These are phyloP conservation scores for Mycena belliarum DNA, from an alignment of 768 basidiomycete species.

Conservation along the genomic window DNA sequence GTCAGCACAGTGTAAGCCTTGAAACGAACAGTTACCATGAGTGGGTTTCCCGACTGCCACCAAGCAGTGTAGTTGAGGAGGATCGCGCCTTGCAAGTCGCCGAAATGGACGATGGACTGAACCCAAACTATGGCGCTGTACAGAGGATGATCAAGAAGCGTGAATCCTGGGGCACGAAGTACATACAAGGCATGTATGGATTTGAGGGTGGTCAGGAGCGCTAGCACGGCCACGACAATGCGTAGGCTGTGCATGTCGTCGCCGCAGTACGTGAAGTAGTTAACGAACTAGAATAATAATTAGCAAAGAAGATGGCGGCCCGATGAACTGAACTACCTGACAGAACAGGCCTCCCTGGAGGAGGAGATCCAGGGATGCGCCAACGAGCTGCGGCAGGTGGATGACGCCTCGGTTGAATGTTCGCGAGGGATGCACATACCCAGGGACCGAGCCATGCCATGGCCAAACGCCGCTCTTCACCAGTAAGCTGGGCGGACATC, in stretches of 20 bases:
- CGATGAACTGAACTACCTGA: background rate
- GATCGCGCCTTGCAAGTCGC: background rate
- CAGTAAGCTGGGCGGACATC: background rate
- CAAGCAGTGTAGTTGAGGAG: background rate
- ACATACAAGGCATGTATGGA: background rate
- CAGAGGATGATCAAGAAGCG: background rate
- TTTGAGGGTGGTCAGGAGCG: background rate
- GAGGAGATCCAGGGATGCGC: background rate
- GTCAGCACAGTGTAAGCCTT: background rate
- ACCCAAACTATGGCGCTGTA: background rate
- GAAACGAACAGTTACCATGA: conserved; percentile 31
- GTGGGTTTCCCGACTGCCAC: conserved; percentile 4
- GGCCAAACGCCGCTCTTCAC: background rate
- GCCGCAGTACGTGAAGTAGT: background rate
- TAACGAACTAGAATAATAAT: background rate
- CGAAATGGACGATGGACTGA: background rate
- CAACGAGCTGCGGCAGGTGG: background rate
- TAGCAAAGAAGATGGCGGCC: too few species aligned
- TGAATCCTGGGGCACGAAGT: background rate
- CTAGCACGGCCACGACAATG: background rate
- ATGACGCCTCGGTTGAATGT: too few species aligned
- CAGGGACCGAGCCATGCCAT: background rate
- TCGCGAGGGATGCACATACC: background rate
- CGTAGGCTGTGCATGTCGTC: background rate
- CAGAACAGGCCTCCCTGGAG: background rate